Conservation (phyloP, 306 rosid species). For the Oxytropis ochrocephala region DNA sequence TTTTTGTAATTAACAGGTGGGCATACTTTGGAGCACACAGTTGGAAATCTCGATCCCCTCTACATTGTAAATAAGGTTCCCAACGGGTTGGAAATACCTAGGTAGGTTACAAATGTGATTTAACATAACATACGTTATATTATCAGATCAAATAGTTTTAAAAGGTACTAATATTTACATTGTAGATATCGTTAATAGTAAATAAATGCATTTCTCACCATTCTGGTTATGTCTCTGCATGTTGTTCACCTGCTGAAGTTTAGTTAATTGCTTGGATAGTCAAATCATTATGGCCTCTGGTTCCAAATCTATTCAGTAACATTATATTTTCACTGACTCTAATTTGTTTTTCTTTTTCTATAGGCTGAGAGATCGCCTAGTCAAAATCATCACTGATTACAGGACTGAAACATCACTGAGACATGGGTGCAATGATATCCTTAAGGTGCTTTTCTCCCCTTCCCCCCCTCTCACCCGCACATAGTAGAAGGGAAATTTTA, state of each 20-base stretch:
- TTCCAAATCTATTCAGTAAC: conserved; percentile 13
- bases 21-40: conserved; percentile 94
- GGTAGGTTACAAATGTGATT: conserved; percentile 43
- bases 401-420: conserved; percentile 95
- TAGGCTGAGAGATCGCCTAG: conserved; percentile 95
- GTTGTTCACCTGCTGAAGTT: not conserved
- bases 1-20: conserved; percentile 59
- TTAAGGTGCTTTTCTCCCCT: conserved; percentile 51
- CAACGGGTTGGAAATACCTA: conserved; percentile 85
- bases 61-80: conserved; percentile 95
- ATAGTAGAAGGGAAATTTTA: not conserved
- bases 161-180: not conserved
- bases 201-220: not conserved
- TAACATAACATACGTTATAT: not conserved
- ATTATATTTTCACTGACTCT: not conserved
- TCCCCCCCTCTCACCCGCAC: not conserved
- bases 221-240: conserved; percentile 13
- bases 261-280: not conserved
- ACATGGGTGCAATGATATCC: conserved; percentile 95
- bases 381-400: conserved; percentile 84
- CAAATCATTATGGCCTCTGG: conserved; percentile 6
- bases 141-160: not conserved
- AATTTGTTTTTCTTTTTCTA: conserved; percentile 14
- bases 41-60: conserved; percentile 68
- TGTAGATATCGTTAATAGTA: not conserved